phyloP scores from a whole-genome alignment of 2,329 filamentous ascomycete genomes.

The Cladobotryum protrusum region DNA sequence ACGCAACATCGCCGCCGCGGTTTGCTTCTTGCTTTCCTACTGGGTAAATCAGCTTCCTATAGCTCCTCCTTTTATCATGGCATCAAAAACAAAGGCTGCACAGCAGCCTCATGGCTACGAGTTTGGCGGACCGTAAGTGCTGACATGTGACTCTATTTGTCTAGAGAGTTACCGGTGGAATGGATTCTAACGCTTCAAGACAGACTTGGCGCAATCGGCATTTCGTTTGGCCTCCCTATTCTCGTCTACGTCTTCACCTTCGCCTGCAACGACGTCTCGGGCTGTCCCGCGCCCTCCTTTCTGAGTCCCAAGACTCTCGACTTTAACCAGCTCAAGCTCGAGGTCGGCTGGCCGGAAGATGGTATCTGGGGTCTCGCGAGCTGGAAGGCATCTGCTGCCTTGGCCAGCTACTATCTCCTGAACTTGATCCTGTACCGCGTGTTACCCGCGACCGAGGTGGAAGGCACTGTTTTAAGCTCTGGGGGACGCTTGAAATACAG shows the following conservation, averaged over 20 bases:
- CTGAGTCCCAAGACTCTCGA: constrained; percentile 66
- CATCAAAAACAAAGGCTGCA: constrained; percentile 23
- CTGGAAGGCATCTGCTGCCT: constrained; percentile 61
- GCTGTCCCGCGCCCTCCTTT: constrained; percentile 80
- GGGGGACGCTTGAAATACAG: constrained; percentile 77
- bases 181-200: not conserved
- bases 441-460: constrained; percentile 64
- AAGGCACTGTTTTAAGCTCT: constrained; percentile 63
- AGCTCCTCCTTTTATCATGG: constrained; percentile 22
- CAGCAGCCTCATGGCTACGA: constrained; percentile 39
- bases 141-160: not conserved
- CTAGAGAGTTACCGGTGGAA: not conserved
- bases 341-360: constrained; percentile 72
- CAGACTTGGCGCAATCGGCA: constrained; percentile 68
- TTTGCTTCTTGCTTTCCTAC: not conserved
- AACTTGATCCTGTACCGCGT: constrained; percentile 69
- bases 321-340: constrained; percentile 65
- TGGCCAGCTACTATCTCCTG: constrained; percentile 70
- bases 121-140: constrained; percentile 45
- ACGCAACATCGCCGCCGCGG: not conserved
- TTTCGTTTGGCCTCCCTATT: constrained; percentile 74
- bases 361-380: constrained; percentile 67
- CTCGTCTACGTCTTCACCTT: constrained; percentile 76
- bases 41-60: not conserved
- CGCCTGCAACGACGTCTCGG: constrained; percentile 85